Conservation (phyloP, 345 rosid species). For the Eucalyptus viminalis region DNA sequence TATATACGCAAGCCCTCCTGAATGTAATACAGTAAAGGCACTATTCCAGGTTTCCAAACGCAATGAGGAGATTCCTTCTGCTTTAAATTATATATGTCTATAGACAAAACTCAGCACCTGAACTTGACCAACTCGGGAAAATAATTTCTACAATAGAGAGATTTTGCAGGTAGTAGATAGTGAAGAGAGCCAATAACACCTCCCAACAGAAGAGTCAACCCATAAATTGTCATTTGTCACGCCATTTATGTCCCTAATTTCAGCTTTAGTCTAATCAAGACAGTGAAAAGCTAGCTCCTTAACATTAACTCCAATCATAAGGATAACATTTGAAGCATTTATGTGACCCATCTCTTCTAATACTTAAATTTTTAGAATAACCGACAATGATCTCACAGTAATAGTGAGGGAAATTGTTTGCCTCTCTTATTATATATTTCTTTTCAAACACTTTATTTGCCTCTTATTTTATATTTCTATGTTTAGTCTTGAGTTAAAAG, state of each 20-base stretch:
- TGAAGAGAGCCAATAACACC: neutral
- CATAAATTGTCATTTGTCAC: neutral
- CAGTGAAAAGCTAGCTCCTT: neutral
- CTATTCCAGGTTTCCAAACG: neutral
- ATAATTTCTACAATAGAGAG: no score
- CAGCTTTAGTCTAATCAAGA: neutral
- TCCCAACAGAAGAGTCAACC: neutral
- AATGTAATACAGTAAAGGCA: neutral
- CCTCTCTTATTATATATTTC: no score
- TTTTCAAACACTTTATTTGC: no score
- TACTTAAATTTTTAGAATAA: no score
- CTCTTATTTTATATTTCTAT: no score
- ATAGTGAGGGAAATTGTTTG: no score
- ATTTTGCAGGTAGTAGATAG: neutral
- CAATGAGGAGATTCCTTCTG: no score
- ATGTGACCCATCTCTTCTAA: neutral
- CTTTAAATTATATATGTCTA: no score
- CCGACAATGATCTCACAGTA: rapidly evolving
- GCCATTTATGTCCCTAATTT: neutral
- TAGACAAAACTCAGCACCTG: no score
- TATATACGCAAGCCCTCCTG: neutral
- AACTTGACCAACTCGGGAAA: no score
- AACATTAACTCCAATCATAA: neutral
- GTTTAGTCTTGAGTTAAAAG: no score
- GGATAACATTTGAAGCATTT: neutral